Conservation (phyloP, 2,329 filamentous ascomycete genomes). For the Emmonsia crescens region DNA sequence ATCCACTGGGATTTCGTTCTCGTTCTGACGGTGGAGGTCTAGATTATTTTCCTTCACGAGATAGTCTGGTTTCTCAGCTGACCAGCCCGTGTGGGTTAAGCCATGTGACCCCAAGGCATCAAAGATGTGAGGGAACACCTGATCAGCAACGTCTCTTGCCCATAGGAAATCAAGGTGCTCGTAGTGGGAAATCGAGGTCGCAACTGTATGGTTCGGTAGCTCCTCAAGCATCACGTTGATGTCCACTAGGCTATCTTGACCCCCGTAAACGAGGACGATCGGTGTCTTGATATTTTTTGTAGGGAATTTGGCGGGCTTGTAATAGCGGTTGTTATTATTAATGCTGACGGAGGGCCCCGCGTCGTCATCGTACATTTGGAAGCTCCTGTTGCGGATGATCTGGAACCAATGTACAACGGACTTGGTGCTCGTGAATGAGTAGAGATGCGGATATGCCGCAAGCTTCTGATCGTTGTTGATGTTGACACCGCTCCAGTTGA, state of each 20-base stretch:
- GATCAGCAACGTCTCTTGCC: slow-evolving; percentile 70
- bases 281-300: slow-evolving; percentile 96
- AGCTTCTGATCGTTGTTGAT: slow-evolving; percentile 82
- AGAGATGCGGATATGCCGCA: slow-evolving; percentile 88
- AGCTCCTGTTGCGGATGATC: slow-evolving; percentile 89
- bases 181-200: slow-evolving; percentile 80
- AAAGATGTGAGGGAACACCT: slow-evolving; percentile 87
- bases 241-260: slow-evolving; percentile 85
- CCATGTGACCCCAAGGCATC: slow-evolving; percentile 66
- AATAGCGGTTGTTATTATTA: slow-evolving; percentile 66
- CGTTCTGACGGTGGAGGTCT: not conserved
- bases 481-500: slow-evolving; percentile 79
- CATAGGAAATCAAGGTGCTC: slow-evolving; percentile 96
- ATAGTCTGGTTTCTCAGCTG: not conserved
- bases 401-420: slow-evolving; percentile 99
- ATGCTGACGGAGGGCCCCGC: slow-evolving; percentile 65
- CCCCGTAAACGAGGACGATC: slow-evolving; percentile 85
- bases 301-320: slow-evolving; percentile 91
- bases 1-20: not conserved
- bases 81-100: not conserved
- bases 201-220: slow-evolving; percentile 71
- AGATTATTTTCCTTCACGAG: not conserved
- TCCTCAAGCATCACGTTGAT: slow-evolving; percentile 87
- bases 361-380: slow-evolving; percentile 98
- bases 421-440: slow-evolving; percentile 94